Evolutionary conservation across 345 rosid species (phyloP).

Genomic region (Aquilaria yunnanensis): DNA sequence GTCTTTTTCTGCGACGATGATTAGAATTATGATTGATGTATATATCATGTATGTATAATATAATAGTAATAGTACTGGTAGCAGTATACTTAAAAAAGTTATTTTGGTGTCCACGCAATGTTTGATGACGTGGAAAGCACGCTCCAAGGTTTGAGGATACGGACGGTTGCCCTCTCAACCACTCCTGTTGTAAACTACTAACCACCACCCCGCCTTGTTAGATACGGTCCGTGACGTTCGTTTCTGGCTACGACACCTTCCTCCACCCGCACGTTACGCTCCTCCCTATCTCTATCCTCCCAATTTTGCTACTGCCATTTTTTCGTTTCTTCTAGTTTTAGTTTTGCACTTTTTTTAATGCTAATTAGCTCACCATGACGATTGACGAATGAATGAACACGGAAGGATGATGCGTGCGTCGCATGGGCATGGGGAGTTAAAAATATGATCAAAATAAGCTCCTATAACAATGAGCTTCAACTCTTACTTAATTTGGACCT

Average conservation of each 20-base stretch:
- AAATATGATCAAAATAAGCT: too few relatives aligned
- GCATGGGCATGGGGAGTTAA: too few relatives aligned
- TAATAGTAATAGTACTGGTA: background rate
- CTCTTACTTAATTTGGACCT: too few relatives aligned
- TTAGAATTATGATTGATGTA: too few relatives aligned
- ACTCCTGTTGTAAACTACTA: background rate
- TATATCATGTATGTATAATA: too few relatives aligned
- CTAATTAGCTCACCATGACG: background rate
- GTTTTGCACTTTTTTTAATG: background rate
- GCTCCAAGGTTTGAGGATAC: constrained; percentile 42
- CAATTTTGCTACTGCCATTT: background rate
- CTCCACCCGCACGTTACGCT: background rate
- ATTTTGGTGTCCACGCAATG: constrained; percentile 15
- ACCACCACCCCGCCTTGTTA: background rate
- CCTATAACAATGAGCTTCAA: too few relatives aligned
- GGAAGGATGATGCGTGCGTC: too few relatives aligned
- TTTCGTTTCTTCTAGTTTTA: background rate
- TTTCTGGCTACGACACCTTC: background rate
- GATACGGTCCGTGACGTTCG: constrained; percentile 7
- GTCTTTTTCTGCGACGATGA: too few relatives aligned
- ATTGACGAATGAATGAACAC: too few relatives aligned
- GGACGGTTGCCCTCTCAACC: too few relatives aligned
- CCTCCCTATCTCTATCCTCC: background rate
- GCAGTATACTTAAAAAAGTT: background rate
- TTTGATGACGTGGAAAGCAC: constrained; percentile 46